These are phyloP conservation scores for Stephania japonica DNA, from an alignment of 164 flowering plant species.

Conservation along the genomic window DNA sequence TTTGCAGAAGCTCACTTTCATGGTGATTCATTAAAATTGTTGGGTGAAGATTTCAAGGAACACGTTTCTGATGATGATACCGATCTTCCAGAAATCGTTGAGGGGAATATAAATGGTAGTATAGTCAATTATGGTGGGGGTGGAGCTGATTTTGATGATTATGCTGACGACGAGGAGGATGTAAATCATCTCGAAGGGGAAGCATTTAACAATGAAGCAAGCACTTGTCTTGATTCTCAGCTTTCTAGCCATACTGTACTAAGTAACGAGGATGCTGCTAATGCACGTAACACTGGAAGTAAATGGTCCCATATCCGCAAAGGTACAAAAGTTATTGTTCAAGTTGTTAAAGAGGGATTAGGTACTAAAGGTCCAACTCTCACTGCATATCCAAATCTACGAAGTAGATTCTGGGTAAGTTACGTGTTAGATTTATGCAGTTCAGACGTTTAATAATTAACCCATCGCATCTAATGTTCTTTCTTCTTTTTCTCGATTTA, in stretches of 20 bases:
- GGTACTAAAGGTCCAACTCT: conserved; percentile 94
- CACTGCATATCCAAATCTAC: conserved; percentile 80
- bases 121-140: conserved; percentile 26
- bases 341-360: conserved; percentile 94
- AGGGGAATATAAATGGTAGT: conserved; percentile 44
- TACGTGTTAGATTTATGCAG: not conserved
- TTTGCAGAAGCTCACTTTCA: conserved; percentile 30
- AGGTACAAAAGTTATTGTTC: conserved; percentile 88
- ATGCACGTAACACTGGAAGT: conserved; percentile 19
- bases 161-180: conserved; percentile 26
- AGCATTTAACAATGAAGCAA: conserved; percentile 15
- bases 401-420: conserved; percentile 97
- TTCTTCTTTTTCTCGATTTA: conserved; percentile 5
- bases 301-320: conserved; percentile 68
- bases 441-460: not conserved
- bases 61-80: conserved; percentile 44
- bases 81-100: conserved; percentile 34
- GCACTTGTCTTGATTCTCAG: conserved; percentile 23
- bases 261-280: conserved; percentile 21
- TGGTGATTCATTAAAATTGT: conserved; percentile 29
- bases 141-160: conserved; percentile 35
- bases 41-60: conserved; percentile 48
- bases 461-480: not conserved
- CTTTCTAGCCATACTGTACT: conserved; percentile 17
- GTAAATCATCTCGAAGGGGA: conserved; percentile 24